These are phyloP conservation scores for Ophiocordyceps robertsii DNA, from an alignment of 2,329 filamentous ascomycete species.

Conservation along the genomic window DNA sequence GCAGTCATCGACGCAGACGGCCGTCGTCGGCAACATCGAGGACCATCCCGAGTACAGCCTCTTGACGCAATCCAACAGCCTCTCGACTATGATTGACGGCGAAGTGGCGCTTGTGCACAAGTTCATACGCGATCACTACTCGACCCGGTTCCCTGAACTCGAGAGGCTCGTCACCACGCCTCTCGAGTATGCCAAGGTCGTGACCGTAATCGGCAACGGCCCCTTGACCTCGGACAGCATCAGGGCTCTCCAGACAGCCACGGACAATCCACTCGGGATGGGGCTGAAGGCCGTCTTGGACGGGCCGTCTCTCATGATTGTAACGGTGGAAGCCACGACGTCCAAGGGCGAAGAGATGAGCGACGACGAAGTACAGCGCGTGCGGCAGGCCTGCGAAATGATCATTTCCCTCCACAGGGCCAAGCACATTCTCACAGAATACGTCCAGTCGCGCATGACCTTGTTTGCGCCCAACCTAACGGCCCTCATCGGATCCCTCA, in stretches of 20 bases:
- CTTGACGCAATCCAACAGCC: constrained; percentile 73
- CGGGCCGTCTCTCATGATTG: constrained; percentile 85
- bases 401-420: constrained; percentile 76
- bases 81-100: constrained; percentile 85
- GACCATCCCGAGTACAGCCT: constrained; percentile 87
- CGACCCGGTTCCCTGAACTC: constrained; percentile 81
- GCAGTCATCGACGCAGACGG: constrained; percentile 49
- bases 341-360: constrained; percentile 70
- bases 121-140: constrained; percentile 92
- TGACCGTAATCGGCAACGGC: constrained; percentile 84
- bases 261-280: constrained; percentile 63
- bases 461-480: constrained; percentile 92
- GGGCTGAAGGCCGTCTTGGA: constrained; percentile 73
- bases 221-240: constrained; percentile 73
- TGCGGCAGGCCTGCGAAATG: constrained; percentile 74
- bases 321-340: constrained; percentile 86
- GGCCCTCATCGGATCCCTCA: constrained; percentile 77
- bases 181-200: constrained; percentile 88
- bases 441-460: constrained; percentile 94
- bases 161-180: constrained; percentile 84
- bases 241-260: constrained; percentile 61
- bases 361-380: constrained; percentile 58
- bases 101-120: constrained; percentile 93
- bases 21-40: constrained; percentile 69
- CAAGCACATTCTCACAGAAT: constrained; percentile 77